Conservation (phyloP, 179 eudicot genomes). For the Vitellaria paradoxa region DNA sequence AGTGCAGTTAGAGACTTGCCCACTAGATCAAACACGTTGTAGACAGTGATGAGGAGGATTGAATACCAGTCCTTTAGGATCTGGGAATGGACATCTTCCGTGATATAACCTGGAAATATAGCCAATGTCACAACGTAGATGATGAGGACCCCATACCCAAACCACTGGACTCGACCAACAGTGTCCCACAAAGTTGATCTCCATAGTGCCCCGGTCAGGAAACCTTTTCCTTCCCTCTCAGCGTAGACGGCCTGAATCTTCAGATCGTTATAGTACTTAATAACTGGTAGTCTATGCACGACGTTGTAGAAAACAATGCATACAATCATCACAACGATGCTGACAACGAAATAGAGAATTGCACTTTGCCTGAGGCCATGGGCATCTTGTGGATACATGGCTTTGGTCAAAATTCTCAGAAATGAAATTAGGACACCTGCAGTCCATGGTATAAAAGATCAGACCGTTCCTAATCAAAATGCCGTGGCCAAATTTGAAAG, state of each 20-base stretch:
- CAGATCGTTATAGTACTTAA: slow-evolving; percentile 68
- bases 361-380: slow-evolving; percentile 74
- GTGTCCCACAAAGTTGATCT: slow-evolving; percentile 59
- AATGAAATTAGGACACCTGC: slow-evolving; percentile 84
- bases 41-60: slow-evolving; percentile 58
- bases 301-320: slow-evolving; percentile 64
- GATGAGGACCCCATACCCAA: slow-evolving; percentile 45
- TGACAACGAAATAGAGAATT: slow-evolving; percentile 65
- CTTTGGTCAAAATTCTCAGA: slow-evolving; percentile 71
- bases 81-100: slow-evolving; percentile 75
- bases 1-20: slow-evolving; percentile 64
- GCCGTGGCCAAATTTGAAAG: not conserved
- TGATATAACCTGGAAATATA: slow-evolving; percentile 77
- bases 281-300: slow-evolving; percentile 69
- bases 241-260: slow-evolving; percentile 46
- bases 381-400: slow-evolving; percentile 67
- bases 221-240: slow-evolving; percentile 48
- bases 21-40: slow-evolving; percentile 71
- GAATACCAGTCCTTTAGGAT: slow-evolving; percentile 77
- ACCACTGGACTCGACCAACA: slow-evolving; percentile 68
- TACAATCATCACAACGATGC: slow-evolving; percentile 63
- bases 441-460: slow-evolving; percentile 3
- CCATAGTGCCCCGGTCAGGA: slow-evolving; percentile 41
- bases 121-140: slow-evolving; percentile 65
- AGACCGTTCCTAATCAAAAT: not conserved